Evolutionary conservation across 1,139 yeast species (phyloP).

Genomic region (Spathaspora sp.): DNA sequence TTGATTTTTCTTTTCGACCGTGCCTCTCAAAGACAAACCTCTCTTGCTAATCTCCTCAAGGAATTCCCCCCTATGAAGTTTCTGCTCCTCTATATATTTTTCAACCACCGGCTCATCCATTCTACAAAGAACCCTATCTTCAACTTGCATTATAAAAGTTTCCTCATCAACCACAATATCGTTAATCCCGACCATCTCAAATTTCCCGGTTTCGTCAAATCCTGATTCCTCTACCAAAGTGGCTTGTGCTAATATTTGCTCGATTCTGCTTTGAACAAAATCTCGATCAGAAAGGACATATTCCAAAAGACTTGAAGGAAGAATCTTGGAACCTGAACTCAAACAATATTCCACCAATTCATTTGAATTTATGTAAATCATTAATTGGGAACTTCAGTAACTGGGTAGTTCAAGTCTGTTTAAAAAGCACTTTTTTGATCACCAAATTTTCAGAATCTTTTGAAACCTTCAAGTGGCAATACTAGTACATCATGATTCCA

Average conservation of each 20-base stretch:
- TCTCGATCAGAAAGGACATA: neutral
- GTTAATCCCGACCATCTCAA: slow-evolving; percentile 1
- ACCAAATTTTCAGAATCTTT: no score
- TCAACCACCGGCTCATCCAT: neutral
- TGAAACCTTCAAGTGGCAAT: no score
- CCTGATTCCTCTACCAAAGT: neutral
- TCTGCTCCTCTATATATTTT: slow-evolving; percentile 5
- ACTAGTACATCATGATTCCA: no score
- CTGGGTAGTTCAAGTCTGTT: no score
- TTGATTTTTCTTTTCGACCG: neutral
- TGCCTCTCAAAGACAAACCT: slow-evolving; percentile 7
- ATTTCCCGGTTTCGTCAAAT: neutral
- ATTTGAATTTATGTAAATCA: slow-evolving; percentile 1
- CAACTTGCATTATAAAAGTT: neutral
- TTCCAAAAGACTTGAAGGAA: neutral
- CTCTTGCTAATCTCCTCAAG: slow-evolving; percentile 7
- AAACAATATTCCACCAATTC: slow-evolving; percentile 2
- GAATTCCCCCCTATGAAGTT: slow-evolving; percentile 6
- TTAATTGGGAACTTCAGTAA: neutral
- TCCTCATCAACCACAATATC: slow-evolving; percentile 2
- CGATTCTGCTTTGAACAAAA: neutral
- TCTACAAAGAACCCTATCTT: neutral
- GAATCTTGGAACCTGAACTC: neutral
- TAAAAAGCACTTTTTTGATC: no score
- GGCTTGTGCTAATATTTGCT: neutral